These are phyloP conservation scores for Phyllachora maydis DNA, from an alignment of 2,329 filamentous ascomycete genomes.

Conservation along the genomic window DNA sequence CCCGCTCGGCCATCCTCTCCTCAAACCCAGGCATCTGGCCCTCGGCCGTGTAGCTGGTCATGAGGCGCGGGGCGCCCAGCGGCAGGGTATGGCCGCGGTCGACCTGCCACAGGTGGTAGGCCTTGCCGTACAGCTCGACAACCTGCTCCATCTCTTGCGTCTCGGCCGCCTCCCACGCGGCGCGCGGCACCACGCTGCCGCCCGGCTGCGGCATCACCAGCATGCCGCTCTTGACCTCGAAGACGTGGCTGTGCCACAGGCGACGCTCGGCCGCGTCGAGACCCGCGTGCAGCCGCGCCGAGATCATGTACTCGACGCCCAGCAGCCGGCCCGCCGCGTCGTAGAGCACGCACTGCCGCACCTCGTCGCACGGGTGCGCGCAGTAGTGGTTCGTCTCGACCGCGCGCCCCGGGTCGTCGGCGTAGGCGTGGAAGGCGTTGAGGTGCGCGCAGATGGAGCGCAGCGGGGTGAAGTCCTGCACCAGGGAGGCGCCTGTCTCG, in stretches of 20 bases:
- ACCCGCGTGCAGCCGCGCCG: constrained; percentile 42
- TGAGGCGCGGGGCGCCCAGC: constrained; percentile 28
- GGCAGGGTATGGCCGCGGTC: constrained; percentile 45
- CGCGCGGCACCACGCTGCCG: constrained; percentile 25
- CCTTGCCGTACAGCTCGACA: constrained; percentile 58
- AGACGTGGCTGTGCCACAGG: constrained; percentile 61
- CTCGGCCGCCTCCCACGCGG: constrained; percentile 57
- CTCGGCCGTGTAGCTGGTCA: constrained; percentile 29
- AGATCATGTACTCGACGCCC: constrained; percentile 79
- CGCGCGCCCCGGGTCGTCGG: constrained; percentile 43
- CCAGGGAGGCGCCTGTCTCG: constrained; percentile 34
- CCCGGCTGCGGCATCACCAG: constrained; percentile 51
- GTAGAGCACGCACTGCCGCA: constrained; percentile 74
- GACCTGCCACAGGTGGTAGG: constrained; percentile 73
- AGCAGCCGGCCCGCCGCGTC: constrained; percentile 58
- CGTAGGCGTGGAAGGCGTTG: constrained; percentile 74
- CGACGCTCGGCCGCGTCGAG: constrained; percentile 47
- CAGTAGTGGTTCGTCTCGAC: constrained; percentile 80
- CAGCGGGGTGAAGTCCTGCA: constrained; percentile 44
- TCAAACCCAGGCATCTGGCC: constrained; percentile 24
- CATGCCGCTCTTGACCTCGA: constrained; percentile 62
- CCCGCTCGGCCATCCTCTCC: constrained; percentile 19
- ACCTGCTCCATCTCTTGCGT: constrained; percentile 64
- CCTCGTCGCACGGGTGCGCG: constrained; percentile 51
- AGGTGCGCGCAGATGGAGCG: constrained; percentile 65